These are phyloP conservation scores for Ascochyta lentis DNA, from an alignment of 2,329 filamentous ascomycete genomes.

Conservation along the genomic window DNA sequence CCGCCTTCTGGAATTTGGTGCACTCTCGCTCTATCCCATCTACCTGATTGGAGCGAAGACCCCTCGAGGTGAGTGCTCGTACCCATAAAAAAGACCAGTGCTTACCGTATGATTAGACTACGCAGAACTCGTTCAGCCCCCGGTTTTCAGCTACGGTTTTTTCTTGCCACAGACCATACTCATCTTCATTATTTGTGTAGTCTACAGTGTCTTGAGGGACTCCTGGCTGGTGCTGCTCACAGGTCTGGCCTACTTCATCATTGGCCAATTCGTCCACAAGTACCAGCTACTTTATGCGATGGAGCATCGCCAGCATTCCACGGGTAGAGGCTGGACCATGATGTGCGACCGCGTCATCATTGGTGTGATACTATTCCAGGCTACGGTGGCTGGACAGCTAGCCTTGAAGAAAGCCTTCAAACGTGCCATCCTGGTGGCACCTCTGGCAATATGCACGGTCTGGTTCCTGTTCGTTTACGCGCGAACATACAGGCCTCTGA, in stretches of 20 bases:
- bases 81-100: neutral
- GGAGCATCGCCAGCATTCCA: constrained; percentile 95
- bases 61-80: constrained; percentile 63
- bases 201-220: constrained; percentile 84
- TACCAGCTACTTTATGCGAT: constrained; percentile 98
- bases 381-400: constrained; percentile 88
- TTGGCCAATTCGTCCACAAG: constrained; percentile 91
- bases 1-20: constrained; percentile 87
- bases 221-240: constrained; percentile 84
- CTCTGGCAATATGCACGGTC: constrained; percentile 78
- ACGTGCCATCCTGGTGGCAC: constrained; percentile 74
- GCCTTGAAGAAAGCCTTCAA: constrained; percentile 76
- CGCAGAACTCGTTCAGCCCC: constrained; percentile 79
- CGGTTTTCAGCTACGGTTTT: constrained; percentile 93
- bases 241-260: constrained; percentile 80
- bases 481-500: constrained; percentile 83
- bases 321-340: constrained; percentile 93
- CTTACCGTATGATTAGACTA: constrained; percentile 64
- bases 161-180: constrained; percentile 92
- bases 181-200: constrained; percentile 92
- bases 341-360: constrained; percentile 91
- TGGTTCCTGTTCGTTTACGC: constrained; percentile 90
- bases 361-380: constrained; percentile 85
- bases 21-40: constrained; percentile 82
- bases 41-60: constrained; percentile 80